Evolutionary conservation across 108 stramenopile genomes (phyloP), one percentile per base, ranked within the genome.

Genomic region (Cyclotella choctawhatcheeana): DNA sequence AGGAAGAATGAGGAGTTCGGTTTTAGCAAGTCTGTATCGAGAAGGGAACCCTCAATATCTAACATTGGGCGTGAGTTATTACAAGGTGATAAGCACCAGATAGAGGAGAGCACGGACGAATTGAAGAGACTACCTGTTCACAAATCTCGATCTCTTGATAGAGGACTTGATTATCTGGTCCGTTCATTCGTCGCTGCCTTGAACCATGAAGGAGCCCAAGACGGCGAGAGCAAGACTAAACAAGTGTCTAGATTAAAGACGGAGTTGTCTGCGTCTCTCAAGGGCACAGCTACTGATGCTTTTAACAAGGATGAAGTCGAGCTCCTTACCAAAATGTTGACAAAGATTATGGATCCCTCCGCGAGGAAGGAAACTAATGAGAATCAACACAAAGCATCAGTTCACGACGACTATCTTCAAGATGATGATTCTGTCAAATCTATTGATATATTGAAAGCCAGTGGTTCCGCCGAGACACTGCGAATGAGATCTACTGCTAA

Each of bases 91-190:
- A 22, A 22, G 21, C 6, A 55, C 5, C 29, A 55, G 25, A 55
- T 5, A 17, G 17, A 22, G n/a, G 50, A 22, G 17, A 6, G 7
- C 7, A 6, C 22, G 27, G 26, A 7, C 30, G 10, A 4, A 5
- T 27, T 8, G 54, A 31, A 31, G 54, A 27, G 4, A 27, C n/a
- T n/a, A n/a, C n/a, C n/a, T 31, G 64, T 52, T 5, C 27, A 50
- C 30, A 66, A 66, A 22, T 66, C 64, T 3, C 18, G 45, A 32
- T 66, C 64, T 52, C 32, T 66, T 33, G 64, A 66, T 51, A 32
- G 32, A 30, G 64, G 64, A 34, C 32, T 66, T 30, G 48, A 66
- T 33, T 17, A 66, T 4, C 47, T 66, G 22, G 64, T 66, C 17
- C 10, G 30, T 14, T 30, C 47, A 0, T 48, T 66, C 27, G 37